phyloP scores from a whole-genome alignment of 306 rosid species.

The Sechiopsis laciniata region DNA sequence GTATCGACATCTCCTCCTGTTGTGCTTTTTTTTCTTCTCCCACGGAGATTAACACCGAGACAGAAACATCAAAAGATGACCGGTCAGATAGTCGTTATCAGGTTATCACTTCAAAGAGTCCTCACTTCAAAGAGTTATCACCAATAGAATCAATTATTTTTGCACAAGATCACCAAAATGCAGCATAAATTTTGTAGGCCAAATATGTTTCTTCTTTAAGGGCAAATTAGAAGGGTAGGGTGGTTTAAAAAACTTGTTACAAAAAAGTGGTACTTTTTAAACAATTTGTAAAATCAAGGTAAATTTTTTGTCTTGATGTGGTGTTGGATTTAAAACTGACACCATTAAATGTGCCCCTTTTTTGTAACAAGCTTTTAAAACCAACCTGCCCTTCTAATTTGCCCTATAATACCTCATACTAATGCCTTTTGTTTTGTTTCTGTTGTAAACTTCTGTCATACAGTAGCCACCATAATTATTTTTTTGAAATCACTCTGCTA shows the following conservation, averaged over 20 bases:
- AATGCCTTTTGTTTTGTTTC: conserved; percentile 17
- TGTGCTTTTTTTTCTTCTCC: conserved; percentile 40
- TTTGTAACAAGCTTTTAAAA: too few relatives aligned
- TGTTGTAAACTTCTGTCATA: neutral
- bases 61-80: neutral
- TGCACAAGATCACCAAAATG: conserved; percentile 18
- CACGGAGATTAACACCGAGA: conserved; percentile 27
- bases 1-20: conserved; percentile 78
- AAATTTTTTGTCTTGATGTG: too few relatives aligned
- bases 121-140: conserved; percentile 10
- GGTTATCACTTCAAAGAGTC: conserved; percentile 22
- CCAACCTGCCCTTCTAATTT: neutral
- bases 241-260: too few relatives aligned
- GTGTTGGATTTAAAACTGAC: too few relatives aligned
- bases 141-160: neutral
- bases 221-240: too few relatives aligned
- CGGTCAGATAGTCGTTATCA: conserved; percentile 17
- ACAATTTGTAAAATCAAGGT: too few relatives aligned
- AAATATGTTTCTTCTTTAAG: conserved; percentile 34
- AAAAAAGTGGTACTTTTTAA: too few relatives aligned
- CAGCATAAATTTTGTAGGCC: conserved; percentile 50
- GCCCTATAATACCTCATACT: conserved; percentile 1
- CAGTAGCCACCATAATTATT: neutral
- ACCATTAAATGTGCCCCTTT: too few relatives aligned
- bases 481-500: too few relatives aligned